Evolutionary conservation across 1,284 basidiomycete genomes (phyloP).

Genomic region (Boletellus dicymbophilus): DNA sequence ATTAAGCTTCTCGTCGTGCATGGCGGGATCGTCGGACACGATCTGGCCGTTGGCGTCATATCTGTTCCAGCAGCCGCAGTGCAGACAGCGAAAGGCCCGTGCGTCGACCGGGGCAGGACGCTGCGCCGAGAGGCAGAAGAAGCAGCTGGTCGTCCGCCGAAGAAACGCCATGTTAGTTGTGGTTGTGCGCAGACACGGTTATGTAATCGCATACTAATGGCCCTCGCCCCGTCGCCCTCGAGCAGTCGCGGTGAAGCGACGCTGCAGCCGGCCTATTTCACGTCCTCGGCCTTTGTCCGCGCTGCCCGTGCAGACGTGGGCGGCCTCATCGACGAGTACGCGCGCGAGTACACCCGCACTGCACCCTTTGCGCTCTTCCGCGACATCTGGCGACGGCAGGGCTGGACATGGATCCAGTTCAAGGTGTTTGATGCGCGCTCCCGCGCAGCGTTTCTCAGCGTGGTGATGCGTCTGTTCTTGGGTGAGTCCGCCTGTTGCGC

Average conservation of each 20-base stretch:
- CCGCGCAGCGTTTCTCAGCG: slow-evolving; percentile 58
- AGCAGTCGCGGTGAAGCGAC: slow-evolving; percentile 54
- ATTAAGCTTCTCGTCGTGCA: slow-evolving; percentile 80
- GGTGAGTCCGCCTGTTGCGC: slow-evolving; percentile 41
- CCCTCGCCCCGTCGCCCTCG: slow-evolving; percentile 43
- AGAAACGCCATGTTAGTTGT: slow-evolving; percentile 32
- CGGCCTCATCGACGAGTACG: slow-evolving; percentile 48
- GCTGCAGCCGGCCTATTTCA: slow-evolving; percentile 74
- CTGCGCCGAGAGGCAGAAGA: slow-evolving; percentile 63
- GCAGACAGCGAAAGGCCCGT: slow-evolving; percentile 61
- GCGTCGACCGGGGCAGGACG: slow-evolving; percentile 45
- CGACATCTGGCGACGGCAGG: slow-evolving; percentile 59
- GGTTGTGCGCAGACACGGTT: background rate
- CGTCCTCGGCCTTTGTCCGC: slow-evolving; percentile 68
- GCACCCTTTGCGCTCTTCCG: slow-evolving; percentile 68
- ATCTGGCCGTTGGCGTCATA: slow-evolving; percentile 74
- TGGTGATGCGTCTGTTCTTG: slow-evolving; percentile 62
- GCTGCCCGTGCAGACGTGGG: slow-evolving; percentile 67
- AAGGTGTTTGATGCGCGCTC: slow-evolving; percentile 65
- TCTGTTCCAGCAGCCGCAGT: slow-evolving; percentile 74
- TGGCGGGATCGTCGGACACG: slow-evolving; percentile 82
- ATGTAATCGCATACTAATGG: slow-evolving; percentile 34
- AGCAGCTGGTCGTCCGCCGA: slow-evolving; percentile 49
- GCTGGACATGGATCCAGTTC: slow-evolving; percentile 76
- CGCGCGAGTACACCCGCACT: slow-evolving; percentile 42